Evolutionary conservation across 352 stramenopile species (phyloP).

Genomic region (Globisporangium recalcitrans): DNA sequence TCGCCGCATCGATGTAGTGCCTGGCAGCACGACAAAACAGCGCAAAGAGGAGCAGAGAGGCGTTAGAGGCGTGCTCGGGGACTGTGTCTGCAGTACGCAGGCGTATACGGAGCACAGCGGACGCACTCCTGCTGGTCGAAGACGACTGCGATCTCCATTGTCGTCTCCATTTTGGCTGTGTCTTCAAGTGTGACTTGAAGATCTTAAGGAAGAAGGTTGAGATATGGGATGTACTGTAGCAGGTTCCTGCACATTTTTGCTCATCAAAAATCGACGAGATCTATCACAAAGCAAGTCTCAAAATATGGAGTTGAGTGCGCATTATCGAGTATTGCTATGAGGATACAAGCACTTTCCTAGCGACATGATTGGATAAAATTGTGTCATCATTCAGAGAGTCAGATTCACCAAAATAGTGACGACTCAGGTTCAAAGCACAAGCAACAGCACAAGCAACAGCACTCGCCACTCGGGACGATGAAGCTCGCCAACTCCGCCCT

Average conservation of each 20-base stretch:
- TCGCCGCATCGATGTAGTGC: constrained; percentile 29
- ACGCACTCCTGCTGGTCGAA: constrained; percentile 58
- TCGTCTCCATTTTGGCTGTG: not conserved
- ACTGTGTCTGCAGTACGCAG: not conserved
- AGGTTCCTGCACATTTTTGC: too few species aligned
- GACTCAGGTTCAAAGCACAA: too few species aligned
- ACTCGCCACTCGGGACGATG: constrained; percentile 22
- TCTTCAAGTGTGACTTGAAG: not conserved
- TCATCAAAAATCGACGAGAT: too few species aligned
- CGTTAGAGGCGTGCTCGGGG: not conserved
- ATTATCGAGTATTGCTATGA: not conserved
- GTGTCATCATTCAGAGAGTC: too few species aligned
- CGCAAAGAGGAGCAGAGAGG: not conserved
- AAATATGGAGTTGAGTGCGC: too few species aligned
- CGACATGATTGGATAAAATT: not conserved
- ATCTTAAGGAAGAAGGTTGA: too few species aligned
- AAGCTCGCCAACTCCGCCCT: constrained; percentile 40
- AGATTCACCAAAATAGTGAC: too few species aligned
- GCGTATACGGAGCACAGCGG: not conserved
- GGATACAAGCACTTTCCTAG: not conserved
- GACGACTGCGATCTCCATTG: constrained; percentile 44
- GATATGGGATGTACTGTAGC: too few species aligned
- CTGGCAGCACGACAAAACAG: constrained; percentile 13
- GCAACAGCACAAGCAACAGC: not conserved
- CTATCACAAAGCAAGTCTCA: too few species aligned